Evolutionary conservation across 2,329 filamentous ascomycete genomes (phyloP), one percentile per base, ranked within the genome.

Genomic region (Trichoderma sp.): DNA sequence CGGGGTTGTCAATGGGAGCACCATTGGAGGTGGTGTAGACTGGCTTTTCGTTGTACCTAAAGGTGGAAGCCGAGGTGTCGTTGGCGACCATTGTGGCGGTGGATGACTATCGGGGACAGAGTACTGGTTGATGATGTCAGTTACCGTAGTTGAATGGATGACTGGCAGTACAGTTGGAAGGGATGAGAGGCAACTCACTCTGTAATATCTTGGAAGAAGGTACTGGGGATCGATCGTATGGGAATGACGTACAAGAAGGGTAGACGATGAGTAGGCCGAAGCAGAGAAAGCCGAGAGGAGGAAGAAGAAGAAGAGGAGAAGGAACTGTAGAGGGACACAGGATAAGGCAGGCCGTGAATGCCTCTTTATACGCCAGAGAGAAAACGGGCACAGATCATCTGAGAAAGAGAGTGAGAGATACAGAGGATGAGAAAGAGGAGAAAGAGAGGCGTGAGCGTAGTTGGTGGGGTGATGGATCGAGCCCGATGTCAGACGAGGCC

Each of bases 1-100:
- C 67, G 44, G 84, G 83, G 69, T 84, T 80, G 66, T 82, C 79
- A 64, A 87, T 79, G 67, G 85, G 85, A 48, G 80, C 82, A 71
- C 85, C 85, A 79, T 85, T 87, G 72, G 84, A 86, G 39, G 83
- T 82, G 12, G 85, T 86, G 74, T 86, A 87, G 68, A 83, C 78
- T 55, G 84, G 84, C 71, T 80, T 81, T 75, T 88, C 83, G 69
- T 83, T 78, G 75, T 87, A 87, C 68, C 81, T 81, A 74, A 78
- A 81, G 68, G 80, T 81, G 63, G 79, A 79, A 7, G 77, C 76
- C 41, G 79, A 72, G 67, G 76, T 77, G 51, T 80, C 75, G 74
- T 81, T 74, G 71, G 75, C 75, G 68, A 74, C 77, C 79, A 82
- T 82, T 63, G 67, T 78, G 71, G 45, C 64, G 68, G 48, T 7